Conservation (phyloP, 441 rosid genomes). For the Breynia disticha region DNA sequence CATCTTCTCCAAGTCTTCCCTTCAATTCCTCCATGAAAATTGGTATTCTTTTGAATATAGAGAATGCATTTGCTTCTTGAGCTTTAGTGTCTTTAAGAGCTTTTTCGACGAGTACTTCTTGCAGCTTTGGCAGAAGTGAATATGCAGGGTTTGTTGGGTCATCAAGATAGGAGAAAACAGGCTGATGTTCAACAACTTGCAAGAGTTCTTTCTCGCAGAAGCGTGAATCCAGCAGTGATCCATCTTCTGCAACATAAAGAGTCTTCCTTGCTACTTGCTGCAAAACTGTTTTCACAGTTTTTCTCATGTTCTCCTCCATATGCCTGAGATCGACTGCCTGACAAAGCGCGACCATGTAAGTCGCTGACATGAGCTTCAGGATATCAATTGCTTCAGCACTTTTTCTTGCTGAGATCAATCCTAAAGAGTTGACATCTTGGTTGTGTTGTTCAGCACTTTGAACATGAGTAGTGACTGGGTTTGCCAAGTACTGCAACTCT, state of each 20-base stretch:
- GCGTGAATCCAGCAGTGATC: slow-evolving; percentile 27
- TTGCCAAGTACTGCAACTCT: slow-evolving; percentile 29
- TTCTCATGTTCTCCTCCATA: slow-evolving; percentile 26
- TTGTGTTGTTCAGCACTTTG: slow-evolving; percentile 34
- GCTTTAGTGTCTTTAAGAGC: slow-evolving; percentile 20
- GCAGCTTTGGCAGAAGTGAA: slow-evolving; percentile 23
- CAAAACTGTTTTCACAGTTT: slow-evolving; percentile 15
- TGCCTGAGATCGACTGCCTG: slow-evolving; percentile 27
- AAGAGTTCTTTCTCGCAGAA: slow-evolving; percentile 35
- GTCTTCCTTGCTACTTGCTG: slow-evolving; percentile 21
- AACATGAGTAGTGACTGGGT: slow-evolving; percentile 26
- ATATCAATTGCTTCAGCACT: slow-evolving; percentile 26
- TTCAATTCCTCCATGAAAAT: slow-evolving; percentile 23
- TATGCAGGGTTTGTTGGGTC: slow-evolving; percentile 34
- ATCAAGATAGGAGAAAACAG: slow-evolving; percentile 30
- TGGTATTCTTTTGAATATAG: slow-evolving; percentile 28
- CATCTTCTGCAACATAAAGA: slow-evolving; percentile 27
- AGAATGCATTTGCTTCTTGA: slow-evolving; percentile 16
- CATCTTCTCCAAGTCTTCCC: slow-evolving; percentile 20
- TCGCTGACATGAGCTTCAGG: slow-evolving; percentile 26
- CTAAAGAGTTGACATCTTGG: slow-evolving; percentile 28
- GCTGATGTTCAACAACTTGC: slow-evolving; percentile 30
- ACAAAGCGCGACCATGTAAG: slow-evolving; percentile 25
- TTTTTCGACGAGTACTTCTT: slow-evolving; percentile 24
- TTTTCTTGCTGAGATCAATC: slow-evolving; percentile 25